Evolutionary conservation across 768 basidiomycete genomes (phyloP).

Genomic region (Leccinum broughii): DNA sequence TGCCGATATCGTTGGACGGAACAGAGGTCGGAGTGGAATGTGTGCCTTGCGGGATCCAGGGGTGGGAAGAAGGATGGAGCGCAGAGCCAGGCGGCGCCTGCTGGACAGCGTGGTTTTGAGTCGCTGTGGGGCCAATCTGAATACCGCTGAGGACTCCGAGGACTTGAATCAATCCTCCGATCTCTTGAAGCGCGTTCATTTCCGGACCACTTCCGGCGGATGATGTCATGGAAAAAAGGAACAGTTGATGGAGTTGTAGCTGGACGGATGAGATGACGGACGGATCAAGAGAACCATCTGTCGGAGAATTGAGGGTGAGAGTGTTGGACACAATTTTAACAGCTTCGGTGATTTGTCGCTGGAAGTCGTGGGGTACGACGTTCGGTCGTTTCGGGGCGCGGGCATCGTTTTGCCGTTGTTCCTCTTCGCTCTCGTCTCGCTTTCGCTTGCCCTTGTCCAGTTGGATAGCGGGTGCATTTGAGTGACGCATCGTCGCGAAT

Average conservation of each 20-base stretch:
- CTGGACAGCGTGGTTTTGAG: conserved; percentile 30
- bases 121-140: conserved; percentile 52
- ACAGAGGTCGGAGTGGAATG: conserved; percentile 23
- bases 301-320: conserved; percentile 38
- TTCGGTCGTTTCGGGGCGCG: conserved; percentile 47
- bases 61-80: conserved; percentile 32
- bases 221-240: conserved; percentile 76
- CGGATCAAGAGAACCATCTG: conserved; percentile 51
- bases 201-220: conserved; percentile 52
- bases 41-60: conserved; percentile 29
- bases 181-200: conserved; percentile 66
- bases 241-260: conserved; percentile 70
- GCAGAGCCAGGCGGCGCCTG: conserved; percentile 31
- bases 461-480: conserved; percentile 60
- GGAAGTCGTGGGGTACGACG: conserved; percentile 47
- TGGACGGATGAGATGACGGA: conserved; percentile 69
- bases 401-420: conserved; percentile 27
- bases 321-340: conserved; percentile 55
- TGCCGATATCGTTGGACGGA: conserved; percentile 53
- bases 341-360: conserved; percentile 59
- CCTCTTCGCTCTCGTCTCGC: conserved; percentile 51
- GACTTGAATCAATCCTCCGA: conserved; percentile 80
- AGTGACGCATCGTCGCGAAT: conserved; percentile 64
- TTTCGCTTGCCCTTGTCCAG: conserved; percentile 77
- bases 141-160: conserved; percentile 79